phyloP scores from a whole-genome alignment of 2,329 filamentous ascomycete genomes.

The Fusarium udum region DNA sequence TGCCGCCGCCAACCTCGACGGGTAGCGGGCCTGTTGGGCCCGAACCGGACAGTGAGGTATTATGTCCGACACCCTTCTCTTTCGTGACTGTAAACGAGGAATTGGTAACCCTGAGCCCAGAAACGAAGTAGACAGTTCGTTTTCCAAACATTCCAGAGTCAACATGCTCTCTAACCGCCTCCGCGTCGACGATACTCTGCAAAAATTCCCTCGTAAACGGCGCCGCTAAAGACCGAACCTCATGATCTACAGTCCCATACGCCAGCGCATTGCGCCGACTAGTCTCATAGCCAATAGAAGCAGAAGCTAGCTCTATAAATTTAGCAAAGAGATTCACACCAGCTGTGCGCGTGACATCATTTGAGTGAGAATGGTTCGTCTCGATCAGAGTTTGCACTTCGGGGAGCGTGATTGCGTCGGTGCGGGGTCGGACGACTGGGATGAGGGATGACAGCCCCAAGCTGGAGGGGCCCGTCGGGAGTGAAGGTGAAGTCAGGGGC shows the following conservation, averaged over 20 bases:
- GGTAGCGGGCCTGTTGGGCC: neutral
- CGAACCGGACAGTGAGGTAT: neutral
- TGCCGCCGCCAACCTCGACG: accelerated
- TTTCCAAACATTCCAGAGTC: neutral
- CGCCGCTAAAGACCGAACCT: neutral
- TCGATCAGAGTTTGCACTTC: neutral
- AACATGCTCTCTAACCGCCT: accelerated
- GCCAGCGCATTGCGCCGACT: neutral
- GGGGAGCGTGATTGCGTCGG: neutral
- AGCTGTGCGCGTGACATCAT: neutral
- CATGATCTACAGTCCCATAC: neutral
- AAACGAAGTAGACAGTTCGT: neutral
- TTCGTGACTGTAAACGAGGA: accelerated
- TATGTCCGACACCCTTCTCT: accelerated
- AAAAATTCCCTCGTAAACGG: neutral
- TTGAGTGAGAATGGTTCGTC: neutral
- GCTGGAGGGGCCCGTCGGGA: neutral
- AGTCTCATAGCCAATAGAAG: neutral
- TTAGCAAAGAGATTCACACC: neutral
- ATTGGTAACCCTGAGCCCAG: accelerated
- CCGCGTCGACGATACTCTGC: accelerated
- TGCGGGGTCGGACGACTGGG: neutral
- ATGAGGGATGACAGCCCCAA: neutral
- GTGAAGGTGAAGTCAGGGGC: neutral
- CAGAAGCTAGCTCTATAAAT: neutral